Percentiles rank a stretch among this genome's conserved stretches.
phyloP scores from a whole-genome alignment of 768 basidiomycete species.

The Sarcodon sp. region DNA sequence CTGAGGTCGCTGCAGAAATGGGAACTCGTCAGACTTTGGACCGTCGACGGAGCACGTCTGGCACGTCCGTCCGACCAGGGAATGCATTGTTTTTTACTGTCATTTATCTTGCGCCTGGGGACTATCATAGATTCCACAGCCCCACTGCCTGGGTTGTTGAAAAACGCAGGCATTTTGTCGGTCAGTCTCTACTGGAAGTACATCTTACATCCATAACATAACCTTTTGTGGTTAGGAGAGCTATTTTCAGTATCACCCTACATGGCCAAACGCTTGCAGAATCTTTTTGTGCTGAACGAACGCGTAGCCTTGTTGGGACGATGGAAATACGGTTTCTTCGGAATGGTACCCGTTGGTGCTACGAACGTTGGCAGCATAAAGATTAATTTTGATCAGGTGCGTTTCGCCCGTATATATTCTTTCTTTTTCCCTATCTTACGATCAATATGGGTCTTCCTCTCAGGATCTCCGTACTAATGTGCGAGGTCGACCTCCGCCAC shows the following conservation, averaged over 20 bases:
- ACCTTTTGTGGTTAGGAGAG: slow-evolving; percentile 41
- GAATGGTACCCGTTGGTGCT: slow-evolving; percentile 96
- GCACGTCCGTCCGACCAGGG: slow-evolving; percentile 48
- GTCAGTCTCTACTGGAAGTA: slow-evolving; percentile 23
- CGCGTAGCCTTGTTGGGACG: slow-evolving; percentile 89
- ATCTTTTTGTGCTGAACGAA: slow-evolving; percentile 97
- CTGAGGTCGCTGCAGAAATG: slow-evolving; percentile 61
- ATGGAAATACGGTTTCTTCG: slow-evolving; percentile 93
- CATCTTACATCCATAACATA: neutral
- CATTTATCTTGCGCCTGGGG: slow-evolving; percentile 95
- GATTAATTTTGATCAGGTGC: slow-evolving; percentile 85
- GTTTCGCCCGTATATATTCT: slow-evolving; percentile 1
- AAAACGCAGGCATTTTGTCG: slow-evolving; percentile 87
- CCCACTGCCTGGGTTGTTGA: slow-evolving; percentile 98
- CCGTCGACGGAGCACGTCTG: slow-evolving; percentile 24
- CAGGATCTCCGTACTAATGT: slow-evolving; percentile 86
- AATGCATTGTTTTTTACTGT: slow-evolving; percentile 88
- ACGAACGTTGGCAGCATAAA: slow-evolving; percentile 97
- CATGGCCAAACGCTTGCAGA: slow-evolving; percentile 83
- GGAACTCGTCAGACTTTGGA: slow-evolving; percentile 35
- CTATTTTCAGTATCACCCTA: slow-evolving; percentile 94
- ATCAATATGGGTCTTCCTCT: neutral
- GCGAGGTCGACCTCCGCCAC: slow-evolving; percentile 53
- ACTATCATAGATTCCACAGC: slow-evolving; percentile 96
- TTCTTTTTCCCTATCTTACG: neutral